phyloP scores from a whole-genome alignment of 2,329 filamentous ascomycete species.

The Neocatenulostroma microsporum region DNA sequence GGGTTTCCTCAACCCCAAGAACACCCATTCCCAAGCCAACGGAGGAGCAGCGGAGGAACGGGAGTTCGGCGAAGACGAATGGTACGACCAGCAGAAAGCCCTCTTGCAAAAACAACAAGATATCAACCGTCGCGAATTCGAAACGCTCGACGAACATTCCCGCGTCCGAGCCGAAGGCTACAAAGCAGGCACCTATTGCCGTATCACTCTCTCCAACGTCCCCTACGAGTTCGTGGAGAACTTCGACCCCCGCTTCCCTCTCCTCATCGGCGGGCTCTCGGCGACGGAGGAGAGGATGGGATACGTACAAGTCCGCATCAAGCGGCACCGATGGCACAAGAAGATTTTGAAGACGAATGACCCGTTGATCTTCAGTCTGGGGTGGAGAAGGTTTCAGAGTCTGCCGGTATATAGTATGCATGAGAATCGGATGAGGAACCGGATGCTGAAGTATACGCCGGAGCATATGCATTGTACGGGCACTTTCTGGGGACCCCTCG shows the following conservation, averaged over 20 bases:
- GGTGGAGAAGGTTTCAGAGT: slow-evolving; percentile 91
- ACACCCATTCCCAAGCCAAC: slow-evolving; percentile 59
- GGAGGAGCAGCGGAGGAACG: slow-evolving; percentile 58
- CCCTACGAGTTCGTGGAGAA: slow-evolving; percentile 80
- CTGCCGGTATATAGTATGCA: slow-evolving; percentile 91
- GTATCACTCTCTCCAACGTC: slow-evolving; percentile 80
- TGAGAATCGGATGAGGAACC: slow-evolving; percentile 84
- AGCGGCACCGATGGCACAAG: slow-evolving; percentile 97
- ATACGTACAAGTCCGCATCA: slow-evolving; percentile 91
- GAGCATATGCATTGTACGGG: slow-evolving; percentile 99
- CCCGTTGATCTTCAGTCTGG: slow-evolving; percentile 90
- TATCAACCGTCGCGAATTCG: slow-evolving; percentile 93
- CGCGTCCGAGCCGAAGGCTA: slow-evolving; percentile 80
- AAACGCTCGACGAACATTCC: slow-evolving; percentile 74
- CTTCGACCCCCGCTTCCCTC: slow-evolving; percentile 74
- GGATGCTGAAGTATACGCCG: slow-evolving; percentile 98
- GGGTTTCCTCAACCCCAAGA: slow-evolving; percentile 85
- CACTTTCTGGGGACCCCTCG: slow-evolving; percentile 89
- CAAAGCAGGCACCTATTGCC: slow-evolving; percentile 85
- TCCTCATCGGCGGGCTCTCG: slow-evolving; percentile 85
- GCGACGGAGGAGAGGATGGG: slow-evolving; percentile 94
- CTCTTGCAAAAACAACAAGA: slow-evolving; percentile 89
- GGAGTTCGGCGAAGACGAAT: slow-evolving; percentile 94
- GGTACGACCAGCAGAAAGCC: slow-evolving; percentile 97
- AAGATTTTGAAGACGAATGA: slow-evolving; percentile 98